These are phyloP conservation scores for Alternaria hordeiaustralica DNA, from an alignment of 2,329 filamentous ascomycete species.

Conservation along the genomic window DNA sequence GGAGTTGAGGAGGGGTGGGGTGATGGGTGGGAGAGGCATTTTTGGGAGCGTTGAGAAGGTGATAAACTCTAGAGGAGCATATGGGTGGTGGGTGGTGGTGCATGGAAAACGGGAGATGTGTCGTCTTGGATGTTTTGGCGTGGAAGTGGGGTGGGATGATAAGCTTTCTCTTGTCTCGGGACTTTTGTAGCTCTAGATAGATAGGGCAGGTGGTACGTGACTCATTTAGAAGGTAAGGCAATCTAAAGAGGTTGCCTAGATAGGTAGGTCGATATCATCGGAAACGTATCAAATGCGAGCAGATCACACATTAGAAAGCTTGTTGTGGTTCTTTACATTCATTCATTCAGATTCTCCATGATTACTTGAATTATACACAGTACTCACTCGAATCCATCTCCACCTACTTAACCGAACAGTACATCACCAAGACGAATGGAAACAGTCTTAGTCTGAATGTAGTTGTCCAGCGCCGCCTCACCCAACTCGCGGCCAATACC, in stretches of 20 bases:
- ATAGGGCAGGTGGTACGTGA: background rate
- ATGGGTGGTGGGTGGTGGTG: too few species aligned
- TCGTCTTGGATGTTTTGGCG: background rate
- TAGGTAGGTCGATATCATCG: background rate
- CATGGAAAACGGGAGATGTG: too few species aligned
- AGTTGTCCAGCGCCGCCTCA: slow-evolving; percentile 58
- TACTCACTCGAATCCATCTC: slow-evolving; percentile 2
- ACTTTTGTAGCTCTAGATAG: too few species aligned
- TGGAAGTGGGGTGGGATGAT: background rate
- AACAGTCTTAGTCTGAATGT: slow-evolving; percentile 53
- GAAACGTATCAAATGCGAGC: too few species aligned
- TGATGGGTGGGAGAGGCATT: slow-evolving; percentile 56
- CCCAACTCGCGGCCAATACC: slow-evolving; percentile 59
- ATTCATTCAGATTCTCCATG: slow-evolving; percentile 11
- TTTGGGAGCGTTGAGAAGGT: too few species aligned
- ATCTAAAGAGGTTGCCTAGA: background rate
- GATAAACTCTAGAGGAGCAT: too few species aligned
- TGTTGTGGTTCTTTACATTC: slow-evolving; percentile 13
- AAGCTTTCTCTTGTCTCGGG: background rate
- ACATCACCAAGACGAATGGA: slow-evolving; percentile 58
- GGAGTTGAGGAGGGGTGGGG: slow-evolving; percentile 74
- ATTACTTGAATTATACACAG: slow-evolving; percentile 19
- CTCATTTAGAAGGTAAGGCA: background rate
- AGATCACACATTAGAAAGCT: background rate
- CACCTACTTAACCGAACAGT: slow-evolving; percentile 53